Conservation (phyloP, 192 early-diverging fungal genomes). For the Backusella macrospora region DNA sequence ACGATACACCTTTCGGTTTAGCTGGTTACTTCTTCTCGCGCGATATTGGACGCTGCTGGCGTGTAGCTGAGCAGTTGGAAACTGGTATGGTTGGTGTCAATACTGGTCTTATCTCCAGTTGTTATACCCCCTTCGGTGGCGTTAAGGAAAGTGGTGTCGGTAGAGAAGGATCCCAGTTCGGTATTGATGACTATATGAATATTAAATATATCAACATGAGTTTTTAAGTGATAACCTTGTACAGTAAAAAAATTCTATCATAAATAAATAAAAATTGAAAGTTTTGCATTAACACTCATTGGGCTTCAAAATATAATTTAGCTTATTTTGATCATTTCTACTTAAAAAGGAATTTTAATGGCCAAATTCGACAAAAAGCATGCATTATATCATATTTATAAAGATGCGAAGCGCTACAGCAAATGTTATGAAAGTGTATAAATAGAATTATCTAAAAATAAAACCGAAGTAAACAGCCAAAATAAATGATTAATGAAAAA, state of each 20-base stretch:
- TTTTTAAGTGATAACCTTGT: slow-evolving; percentile 3
- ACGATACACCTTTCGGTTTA: slow-evolving; percentile 73
- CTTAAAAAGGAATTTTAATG: neutral
- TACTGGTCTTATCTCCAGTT: slow-evolving; percentile 60
- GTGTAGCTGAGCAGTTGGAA: slow-evolving; percentile 81
- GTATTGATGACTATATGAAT: slow-evolving; percentile 26
- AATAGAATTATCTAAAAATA: slow-evolving; percentile 4
- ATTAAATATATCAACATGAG: slow-evolving; percentile 26
- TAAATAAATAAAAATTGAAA: neutral
- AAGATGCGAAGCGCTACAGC: neutral
- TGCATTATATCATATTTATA: neutral
- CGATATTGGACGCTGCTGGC: slow-evolving; percentile 74
- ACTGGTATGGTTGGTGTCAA: slow-evolving; percentile 93
- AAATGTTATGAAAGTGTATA: neutral
- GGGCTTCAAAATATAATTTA: too few relatives aligned
- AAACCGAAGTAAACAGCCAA: neutral
- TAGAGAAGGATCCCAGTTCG: slow-evolving; percentile 58
- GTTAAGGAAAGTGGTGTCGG: slow-evolving; percentile 75
- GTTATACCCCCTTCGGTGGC: slow-evolving; percentile 73
- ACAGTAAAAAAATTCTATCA: neutral
- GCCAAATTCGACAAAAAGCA: neutral
- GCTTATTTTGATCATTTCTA: neutral
- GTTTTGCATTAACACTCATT: neutral
- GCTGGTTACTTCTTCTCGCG: slow-evolving; percentile 86
- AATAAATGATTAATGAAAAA: neutral